Evolutionary conservation across 345 rosid genomes (phyloP).

Genomic region (Mangifera indica): DNA sequence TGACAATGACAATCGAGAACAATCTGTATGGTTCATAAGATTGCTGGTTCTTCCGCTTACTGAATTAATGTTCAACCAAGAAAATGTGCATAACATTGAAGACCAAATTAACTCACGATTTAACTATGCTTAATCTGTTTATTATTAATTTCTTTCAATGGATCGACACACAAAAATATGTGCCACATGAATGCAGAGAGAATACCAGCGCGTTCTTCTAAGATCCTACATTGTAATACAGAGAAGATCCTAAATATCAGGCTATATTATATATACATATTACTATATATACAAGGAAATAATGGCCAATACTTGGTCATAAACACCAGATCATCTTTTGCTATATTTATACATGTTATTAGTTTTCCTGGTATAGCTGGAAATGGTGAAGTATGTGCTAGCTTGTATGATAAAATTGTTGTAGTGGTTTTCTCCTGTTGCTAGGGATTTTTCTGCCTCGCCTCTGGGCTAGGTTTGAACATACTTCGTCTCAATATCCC

Average conservation of each 20-base stretch:
- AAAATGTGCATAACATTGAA: background rate
- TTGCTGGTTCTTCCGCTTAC: too few species aligned
- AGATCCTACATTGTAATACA: too few species aligned
- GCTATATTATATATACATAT: background rate
- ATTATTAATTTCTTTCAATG: too few species aligned
- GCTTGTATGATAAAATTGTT: background rate
- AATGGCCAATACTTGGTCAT: background rate
- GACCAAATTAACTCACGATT: too few species aligned
- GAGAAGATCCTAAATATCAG: conserved; percentile 14
- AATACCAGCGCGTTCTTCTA: too few species aligned
- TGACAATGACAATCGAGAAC: too few species aligned
- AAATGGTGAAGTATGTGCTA: background rate
- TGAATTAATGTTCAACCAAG: background rate
- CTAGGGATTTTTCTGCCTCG: conserved; percentile 16
- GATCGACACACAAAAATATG: too few species aligned
- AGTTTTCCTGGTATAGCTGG: background rate
- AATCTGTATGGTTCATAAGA: too few species aligned
- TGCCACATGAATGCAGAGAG: too few species aligned
- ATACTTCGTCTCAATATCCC: conserved; percentile 8
- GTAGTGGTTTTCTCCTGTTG: background rate
- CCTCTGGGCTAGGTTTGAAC: conserved; percentile 10
- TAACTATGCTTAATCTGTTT: too few species aligned
- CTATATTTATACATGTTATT: background rate
- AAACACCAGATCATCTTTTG: conserved; percentile 3
- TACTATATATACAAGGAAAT: background rate